Evolutionary conservation across 2,329 filamentous ascomycete species (phyloP).

Genomic region (Diaporthe helianthi): DNA sequence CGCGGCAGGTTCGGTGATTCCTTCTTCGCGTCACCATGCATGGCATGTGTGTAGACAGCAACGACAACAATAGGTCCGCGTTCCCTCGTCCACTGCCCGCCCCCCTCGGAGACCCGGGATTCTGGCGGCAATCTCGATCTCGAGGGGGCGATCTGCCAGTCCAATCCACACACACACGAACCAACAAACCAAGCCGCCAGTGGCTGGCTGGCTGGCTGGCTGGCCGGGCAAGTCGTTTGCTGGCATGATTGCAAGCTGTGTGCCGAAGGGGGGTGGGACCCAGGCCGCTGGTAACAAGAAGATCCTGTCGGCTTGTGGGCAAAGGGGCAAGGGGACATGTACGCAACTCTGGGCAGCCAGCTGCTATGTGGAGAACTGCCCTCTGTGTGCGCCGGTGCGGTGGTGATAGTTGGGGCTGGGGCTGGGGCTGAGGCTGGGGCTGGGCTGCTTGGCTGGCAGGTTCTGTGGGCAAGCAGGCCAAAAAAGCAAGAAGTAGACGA

Average conservation of each 20-base stretch:
- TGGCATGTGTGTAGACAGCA: neutral
- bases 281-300: slow-evolving; percentile 5
- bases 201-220: neutral
- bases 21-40: neutral
- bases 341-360: slow-evolving; percentile 1
- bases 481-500: neutral
- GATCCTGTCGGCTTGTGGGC: slow-evolving; percentile 7
- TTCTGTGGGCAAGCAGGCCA: slow-evolving; percentile 2
- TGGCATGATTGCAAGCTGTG: neutral
- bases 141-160: neutral
- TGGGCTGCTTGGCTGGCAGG: slow-evolving; percentile 9
- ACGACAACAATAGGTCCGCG: neutral
- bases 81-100: neutral
- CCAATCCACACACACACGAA: neutral
- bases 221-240: no score
- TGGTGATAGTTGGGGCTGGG: neutral
- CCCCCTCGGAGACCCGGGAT: slow-evolving; percentile 2
- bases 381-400: neutral
- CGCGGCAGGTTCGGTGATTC: neutral
- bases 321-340: neutral
- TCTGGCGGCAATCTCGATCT: slow-evolving; percentile 4
- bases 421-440: no score
- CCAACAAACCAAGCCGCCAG: neutral
- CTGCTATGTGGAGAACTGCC: neutral
- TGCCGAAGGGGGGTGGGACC: neutral